Evolutionary conservation across 2,329 filamentous ascomycete genomes (phyloP).

Genomic region (Madurella fahalii): DNA sequence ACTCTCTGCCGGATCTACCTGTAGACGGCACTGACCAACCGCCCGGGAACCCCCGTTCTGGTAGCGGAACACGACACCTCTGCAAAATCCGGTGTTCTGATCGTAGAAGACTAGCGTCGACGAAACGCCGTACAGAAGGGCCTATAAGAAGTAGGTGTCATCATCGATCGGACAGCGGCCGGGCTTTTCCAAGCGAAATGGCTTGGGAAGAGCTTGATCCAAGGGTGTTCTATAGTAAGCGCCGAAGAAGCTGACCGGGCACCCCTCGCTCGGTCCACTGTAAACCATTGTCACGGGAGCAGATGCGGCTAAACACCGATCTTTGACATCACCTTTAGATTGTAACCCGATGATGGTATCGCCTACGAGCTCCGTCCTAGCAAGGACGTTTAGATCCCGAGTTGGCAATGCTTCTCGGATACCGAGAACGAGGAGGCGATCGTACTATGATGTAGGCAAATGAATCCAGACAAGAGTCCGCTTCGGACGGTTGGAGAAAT

Average conservation of each 20-base stretch:
- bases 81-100: background rate
- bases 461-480: background rate
- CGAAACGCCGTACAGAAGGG: background rate
- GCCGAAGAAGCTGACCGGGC: constrained; percentile 1
- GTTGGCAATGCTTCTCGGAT: background rate
- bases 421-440: background rate
- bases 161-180: background rate
- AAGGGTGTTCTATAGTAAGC: background rate
- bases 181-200: background rate
- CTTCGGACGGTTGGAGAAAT: background rate
- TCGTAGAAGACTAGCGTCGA: background rate
- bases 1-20: constrained; percentile 6
- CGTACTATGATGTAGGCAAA: background rate
- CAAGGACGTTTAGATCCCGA: background rate
- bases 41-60: constrained; percentile 5
- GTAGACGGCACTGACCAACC: constrained; percentile 14
- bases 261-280: background rate
- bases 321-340: background rate
- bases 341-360: background rate
- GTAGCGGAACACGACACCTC: constrained; percentile 11
- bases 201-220: background rate
- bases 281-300: constrained; percentile 1
- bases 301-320: background rate
- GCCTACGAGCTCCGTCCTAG: background rate
- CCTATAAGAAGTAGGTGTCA: constrained; percentile 2